Conservation (phyloP, 2,329 filamentous ascomycete species). For the Cephalotrichum gorgonifer region DNA sequence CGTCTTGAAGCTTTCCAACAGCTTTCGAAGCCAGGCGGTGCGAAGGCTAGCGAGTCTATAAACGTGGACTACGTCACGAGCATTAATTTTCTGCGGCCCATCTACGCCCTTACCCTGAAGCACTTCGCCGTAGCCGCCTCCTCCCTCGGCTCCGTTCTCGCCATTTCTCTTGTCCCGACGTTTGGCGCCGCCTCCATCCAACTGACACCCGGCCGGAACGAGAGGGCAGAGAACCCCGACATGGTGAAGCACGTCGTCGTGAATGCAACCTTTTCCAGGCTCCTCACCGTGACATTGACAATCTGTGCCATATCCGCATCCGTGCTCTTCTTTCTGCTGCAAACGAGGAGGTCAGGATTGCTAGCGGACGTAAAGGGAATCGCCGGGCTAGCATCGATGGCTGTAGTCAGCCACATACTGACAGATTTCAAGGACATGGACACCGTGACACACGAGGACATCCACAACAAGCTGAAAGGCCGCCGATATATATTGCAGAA, state of each 20-base stretch:
- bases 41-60: slow-evolving; percentile 53
- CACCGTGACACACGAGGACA: slow-evolving; percentile 52
- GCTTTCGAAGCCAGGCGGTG: slow-evolving; percentile 48
- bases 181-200: slow-evolving; percentile 53
- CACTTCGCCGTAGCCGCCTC: slow-evolving; percentile 62
- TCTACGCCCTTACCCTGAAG: slow-evolving; percentile 48
- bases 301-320: slow-evolving; percentile 48
- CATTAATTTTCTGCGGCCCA: slow-evolving; percentile 53
- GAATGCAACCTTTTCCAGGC: slow-evolving; percentile 47
- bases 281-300: slow-evolving; percentile 45
- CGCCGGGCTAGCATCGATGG: slow-evolving; percentile 65
- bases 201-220: slow-evolving; percentile 39
- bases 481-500: slow-evolving; percentile 61
- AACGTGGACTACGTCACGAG: slow-evolving; percentile 67
- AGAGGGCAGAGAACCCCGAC: slow-evolving; percentile 29
- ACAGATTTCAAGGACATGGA: slow-evolving; percentile 67
- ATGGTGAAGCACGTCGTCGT: slow-evolving; percentile 44
- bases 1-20: slow-evolving; percentile 59
- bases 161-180: slow-evolving; percentile 59
- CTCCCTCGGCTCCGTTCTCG: slow-evolving; percentile 53
- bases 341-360: slow-evolving; percentile 53
- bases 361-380: slow-evolving; percentile 61
- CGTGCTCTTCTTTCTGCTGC: slow-evolving; percentile 49
- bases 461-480: slow-evolving; percentile 56
- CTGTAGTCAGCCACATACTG: slow-evolving; percentile 61